Percentiles rank a stretch among this genome's conserved stretches.
phyloP scores from a whole-genome alignment of 2,329 filamentous ascomycete genomes.

The Neoarthrinium moseri region DNA sequence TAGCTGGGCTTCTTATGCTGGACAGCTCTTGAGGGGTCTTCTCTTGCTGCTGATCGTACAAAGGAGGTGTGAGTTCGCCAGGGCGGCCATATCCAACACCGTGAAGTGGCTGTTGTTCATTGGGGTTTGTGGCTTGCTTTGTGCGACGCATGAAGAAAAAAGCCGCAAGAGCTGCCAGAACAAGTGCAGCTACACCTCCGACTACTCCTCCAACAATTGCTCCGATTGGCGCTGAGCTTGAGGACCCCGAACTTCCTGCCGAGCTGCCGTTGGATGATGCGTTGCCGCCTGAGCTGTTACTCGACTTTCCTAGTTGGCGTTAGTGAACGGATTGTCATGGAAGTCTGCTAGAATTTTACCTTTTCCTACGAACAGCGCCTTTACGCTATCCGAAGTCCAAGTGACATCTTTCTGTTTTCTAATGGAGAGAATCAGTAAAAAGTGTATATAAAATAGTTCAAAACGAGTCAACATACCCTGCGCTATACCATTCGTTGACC shows the following conservation, averaged over 20 bases:
- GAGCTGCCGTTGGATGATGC: neutral
- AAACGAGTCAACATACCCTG: conserved; percentile 5
- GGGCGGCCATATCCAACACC: neutral
- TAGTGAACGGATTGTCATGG: neutral
- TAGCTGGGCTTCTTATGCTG: neutral
- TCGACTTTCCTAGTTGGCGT: neutral
- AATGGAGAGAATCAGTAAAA: neutral
- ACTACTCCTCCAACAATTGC: neutral
- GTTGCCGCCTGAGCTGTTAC: neutral
- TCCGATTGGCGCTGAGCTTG: neutral
- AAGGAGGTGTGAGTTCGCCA: neutral
- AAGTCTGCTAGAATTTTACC: neutral
- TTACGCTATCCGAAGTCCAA: neutral
- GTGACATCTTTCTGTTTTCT: neutral
- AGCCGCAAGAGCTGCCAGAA: neutral
- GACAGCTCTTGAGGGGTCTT: neutral
- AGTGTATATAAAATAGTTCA: neutral
- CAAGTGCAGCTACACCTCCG: neutral
- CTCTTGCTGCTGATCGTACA: neutral
- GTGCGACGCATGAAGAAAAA: neutral
- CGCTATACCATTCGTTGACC: conserved; percentile 8
- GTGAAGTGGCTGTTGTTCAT: neutral
- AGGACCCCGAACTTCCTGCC: neutral
- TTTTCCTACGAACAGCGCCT: neutral
- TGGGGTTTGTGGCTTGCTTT: neutral